Evolutionary conservation across 805 yeast genomes (phyloP), one percentile per base, ranked within the genome.

Genomic region (Candida lessepsii): DNA sequence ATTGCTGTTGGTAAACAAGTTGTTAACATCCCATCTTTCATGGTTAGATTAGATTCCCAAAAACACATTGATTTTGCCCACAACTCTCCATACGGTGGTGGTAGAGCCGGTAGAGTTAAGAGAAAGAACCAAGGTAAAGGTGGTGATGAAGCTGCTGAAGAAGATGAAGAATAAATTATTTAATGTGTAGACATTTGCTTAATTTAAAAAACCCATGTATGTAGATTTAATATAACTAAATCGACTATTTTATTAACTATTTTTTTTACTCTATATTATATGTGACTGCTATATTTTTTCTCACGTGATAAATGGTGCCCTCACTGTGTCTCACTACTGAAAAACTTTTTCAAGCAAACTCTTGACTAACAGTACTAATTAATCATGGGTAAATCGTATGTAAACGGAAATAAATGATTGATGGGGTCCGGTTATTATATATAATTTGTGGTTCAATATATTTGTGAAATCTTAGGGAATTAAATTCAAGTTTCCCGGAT

Each of bases 11-110:
- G 99, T 78, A 93, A 95, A 86, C 99, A 93, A 80, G 81, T 89
- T 62, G 99, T 93, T 75, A 86, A 81, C 80, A 86, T 93, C 60
- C 98, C 99, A 75, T 91, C 98, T 57, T 93, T 93, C 91, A 86
- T 90, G 84, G 99, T 93, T 56, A 95, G 99, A 82, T 86, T 93
- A 71, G 99, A 93, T 80, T 90, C 99, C 58, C 99, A 93, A 80
- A 93, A 93, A 86, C 98, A 93, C 89, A 88, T 93, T 77, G 98
- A 93, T 83, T 93, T 91, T 66, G 95, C 99, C 65, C 85, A 93
- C 71, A 88, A 87, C 73, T 93, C 99, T 59, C 99, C 99, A 75
- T 91, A 87, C 90, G 99, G 99, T 75, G 99, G 99, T 79, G 99
- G 96, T 63, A 91, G 99, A 81, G 95, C 99, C 61, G 99, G 99